Evolutionary conservation across 257 asterid genomes (phyloP).

Genomic region (Handroanthus guayacan): DNA sequence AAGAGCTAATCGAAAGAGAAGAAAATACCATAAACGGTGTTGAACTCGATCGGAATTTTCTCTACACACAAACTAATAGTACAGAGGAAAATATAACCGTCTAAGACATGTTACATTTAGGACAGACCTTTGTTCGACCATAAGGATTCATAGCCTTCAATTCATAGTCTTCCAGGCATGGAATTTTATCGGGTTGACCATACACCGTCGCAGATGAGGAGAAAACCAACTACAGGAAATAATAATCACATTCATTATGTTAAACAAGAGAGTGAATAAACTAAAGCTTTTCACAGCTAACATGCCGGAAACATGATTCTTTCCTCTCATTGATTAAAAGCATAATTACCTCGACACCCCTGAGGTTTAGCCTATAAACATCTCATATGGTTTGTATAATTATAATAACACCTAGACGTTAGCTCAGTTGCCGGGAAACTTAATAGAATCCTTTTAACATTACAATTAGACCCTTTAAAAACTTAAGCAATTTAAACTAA

Average conservation of each 20-base stretch:
- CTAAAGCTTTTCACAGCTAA: neutral
- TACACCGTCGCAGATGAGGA: slow-evolving; percentile 97
- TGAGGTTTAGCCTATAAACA: too few relatives aligned
- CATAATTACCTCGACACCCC: too few relatives aligned
- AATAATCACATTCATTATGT: slow-evolving; percentile 19
- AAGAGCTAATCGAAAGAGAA: slow-evolving; percentile 54
- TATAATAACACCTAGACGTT: too few relatives aligned
- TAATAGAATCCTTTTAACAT: too few relatives aligned
- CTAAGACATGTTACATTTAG: neutral
- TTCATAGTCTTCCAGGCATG: slow-evolving; percentile 82
- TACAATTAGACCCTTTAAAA: too few relatives aligned
- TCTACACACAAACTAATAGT: neutral
- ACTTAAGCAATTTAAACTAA: too few relatives aligned
- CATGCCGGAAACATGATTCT: neutral
- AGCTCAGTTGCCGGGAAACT: too few relatives aligned
- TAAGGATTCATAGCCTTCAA: slow-evolving; percentile 97
- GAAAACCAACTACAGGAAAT: slow-evolving; percentile 76
- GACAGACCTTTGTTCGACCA: slow-evolving; percentile 89
- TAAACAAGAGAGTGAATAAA: slow-evolving; percentile 13
- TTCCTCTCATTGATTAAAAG: neutral
- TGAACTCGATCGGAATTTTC: slow-evolving; percentile 4
- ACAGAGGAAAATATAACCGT: slow-evolving; percentile 8
- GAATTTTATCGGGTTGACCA: slow-evolving; percentile 90
- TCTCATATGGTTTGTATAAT: too few relatives aligned
- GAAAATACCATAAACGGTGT: neutral